Conservation (phyloP, 2,329 filamentous ascomycete species). For the Cercospora brassicicola region DNA sequence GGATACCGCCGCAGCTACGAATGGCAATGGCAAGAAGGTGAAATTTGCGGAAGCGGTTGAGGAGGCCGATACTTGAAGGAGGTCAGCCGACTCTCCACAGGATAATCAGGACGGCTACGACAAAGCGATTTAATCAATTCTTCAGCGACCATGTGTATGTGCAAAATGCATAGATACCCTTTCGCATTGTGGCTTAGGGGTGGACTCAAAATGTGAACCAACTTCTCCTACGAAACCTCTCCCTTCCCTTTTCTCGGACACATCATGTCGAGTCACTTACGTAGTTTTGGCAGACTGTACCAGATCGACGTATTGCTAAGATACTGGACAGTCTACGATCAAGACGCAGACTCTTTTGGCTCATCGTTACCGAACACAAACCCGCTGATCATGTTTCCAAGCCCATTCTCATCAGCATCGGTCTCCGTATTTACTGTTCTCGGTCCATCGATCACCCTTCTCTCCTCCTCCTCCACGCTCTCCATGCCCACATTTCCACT, state of each 20-base stretch:
- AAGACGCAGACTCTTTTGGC: not conserved
- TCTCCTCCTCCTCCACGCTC: not conserved
- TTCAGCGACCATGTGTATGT: not conserved
- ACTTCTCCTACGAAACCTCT: not conserved
- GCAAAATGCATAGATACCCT: constrained; percentile 1
- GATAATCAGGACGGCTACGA: not conserved
- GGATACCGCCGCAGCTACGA: not conserved
- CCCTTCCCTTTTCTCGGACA: not conserved
- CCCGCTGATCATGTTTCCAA: constrained; percentile 3
- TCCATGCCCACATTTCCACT: not conserved
- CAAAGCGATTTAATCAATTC: not conserved
- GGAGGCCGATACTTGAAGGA: not conserved
- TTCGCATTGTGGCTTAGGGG: not conserved
- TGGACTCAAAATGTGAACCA: not conserved
- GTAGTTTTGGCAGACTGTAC: not conserved
- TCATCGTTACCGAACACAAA: constrained; percentile 1
- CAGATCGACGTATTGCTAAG: not conserved
- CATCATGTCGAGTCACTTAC: not conserved
- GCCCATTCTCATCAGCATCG: not conserved
- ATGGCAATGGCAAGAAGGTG: constrained; percentile 32
- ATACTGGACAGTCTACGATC: not conserved
- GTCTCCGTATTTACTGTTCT: not conserved
- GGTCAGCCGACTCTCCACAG: not conserved
- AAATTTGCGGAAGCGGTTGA: constrained; percentile 25
- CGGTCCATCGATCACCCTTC: not conserved